Conservation (phyloP, 257 asterid genomes). For the Echites panduratus region DNA sequence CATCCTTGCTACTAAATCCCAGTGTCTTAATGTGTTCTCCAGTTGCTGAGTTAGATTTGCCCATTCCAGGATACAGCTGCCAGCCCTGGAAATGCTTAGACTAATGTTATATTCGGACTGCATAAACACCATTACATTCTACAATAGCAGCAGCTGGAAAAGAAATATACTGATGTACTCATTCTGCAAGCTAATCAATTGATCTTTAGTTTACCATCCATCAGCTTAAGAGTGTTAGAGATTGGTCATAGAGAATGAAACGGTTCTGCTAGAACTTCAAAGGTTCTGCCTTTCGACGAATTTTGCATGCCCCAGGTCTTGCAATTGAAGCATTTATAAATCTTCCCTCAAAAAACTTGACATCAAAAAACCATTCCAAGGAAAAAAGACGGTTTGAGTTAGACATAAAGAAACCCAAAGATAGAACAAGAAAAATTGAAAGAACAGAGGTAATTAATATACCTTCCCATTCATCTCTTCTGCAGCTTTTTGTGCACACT, state of each 20-base stretch:
- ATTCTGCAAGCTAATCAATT: neutral
- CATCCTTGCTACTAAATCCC: too few species aligned
- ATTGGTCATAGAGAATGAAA: neutral
- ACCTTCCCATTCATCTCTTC: constrained; percentile 54
- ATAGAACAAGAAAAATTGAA: neutral
- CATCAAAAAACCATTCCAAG: constrained; percentile 12
- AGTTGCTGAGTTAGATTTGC: neutral
- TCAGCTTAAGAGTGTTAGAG: too few species aligned
- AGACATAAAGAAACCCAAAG: neutral
- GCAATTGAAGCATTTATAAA: constrained; percentile 41
- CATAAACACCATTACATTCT: neutral
- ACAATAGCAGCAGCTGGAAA: neutral
- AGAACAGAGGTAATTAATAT: constrained; percentile 1
- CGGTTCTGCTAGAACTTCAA: constrained; percentile 37
- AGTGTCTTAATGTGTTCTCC: too few species aligned
- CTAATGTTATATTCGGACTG: neutral
- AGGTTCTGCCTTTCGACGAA: constrained; percentile 23
- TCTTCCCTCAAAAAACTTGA: constrained; percentile 49
- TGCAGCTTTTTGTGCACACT: constrained; percentile 35
- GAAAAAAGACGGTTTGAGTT: neutral
- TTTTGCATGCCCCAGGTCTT: constrained; percentile 42
- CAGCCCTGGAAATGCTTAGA: neutral
- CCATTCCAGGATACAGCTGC: neutral
- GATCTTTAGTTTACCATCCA: too few species aligned
- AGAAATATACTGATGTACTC: neutral